Evolutionary conservation across 2,329 filamentous ascomycete species (phyloP), one percentile per base, ranked within the genome.

Genomic region (Trichoderma oligosporum): DNA sequence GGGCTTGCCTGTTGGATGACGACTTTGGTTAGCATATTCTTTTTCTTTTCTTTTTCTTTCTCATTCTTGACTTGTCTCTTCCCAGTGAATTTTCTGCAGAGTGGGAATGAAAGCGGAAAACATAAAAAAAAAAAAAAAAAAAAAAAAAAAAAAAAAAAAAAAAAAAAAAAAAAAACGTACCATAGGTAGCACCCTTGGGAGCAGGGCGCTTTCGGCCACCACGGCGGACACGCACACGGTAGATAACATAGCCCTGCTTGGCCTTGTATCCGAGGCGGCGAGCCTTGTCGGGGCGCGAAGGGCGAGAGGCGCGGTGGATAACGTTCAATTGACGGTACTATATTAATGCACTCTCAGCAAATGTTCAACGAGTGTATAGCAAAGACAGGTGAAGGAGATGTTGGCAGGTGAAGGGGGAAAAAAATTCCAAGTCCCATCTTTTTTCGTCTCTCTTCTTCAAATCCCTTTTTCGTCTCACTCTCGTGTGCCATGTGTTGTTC

Each of bases 171-270:
- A 18, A 22, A 41, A 66, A 74, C 88, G 72, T 85, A 96, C 92
- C 94, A 79, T 94, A 99, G 70, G 94, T 99, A 79, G 94, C 94
- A 87, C 94, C 94, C 91, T 96, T 96, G 74, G 88, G 85, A 64
- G 85, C 91, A 72, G 93, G 94, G 79, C 85, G 85, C 92, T 99
- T 99, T 85, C 94, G 91, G 74, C 94, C 94, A 88, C 94, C 94
- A 79, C 94, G 91, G 78, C 94, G 89, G 72, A 99, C 94, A 77
- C 94, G 94, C 75, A 95, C 86, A 78, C 94, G 94, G 88, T 99
- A 99, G 88, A 99, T 91, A 77, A 99, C 94, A 85, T 97, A 99
- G 80, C 94, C 94, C 84, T 99, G 94, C 91, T 99, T 99, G 84
- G 95, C 94, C 90, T 99, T 99, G 91, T 99, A 99, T 73, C 94